Evolutionary conservation across 345 rosid genomes (phyloP).

Genomic region (Camelina hispida): DNA sequence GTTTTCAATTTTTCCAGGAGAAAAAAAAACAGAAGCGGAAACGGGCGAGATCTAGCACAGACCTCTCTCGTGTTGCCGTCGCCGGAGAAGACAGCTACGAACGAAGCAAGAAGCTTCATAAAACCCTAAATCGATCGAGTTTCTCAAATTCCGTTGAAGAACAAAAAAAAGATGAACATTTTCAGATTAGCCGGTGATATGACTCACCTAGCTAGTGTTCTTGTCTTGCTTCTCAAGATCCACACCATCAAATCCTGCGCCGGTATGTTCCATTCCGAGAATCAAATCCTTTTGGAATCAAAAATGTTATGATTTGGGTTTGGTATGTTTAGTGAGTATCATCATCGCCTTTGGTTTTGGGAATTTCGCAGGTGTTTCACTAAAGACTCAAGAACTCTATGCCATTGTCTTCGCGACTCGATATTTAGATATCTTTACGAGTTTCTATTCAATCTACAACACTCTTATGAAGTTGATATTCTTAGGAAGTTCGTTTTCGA

Average conservation of each 20-base stretch:
- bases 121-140: not conserved
- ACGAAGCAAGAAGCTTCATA: not conserved
- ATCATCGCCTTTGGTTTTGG: not conserved
- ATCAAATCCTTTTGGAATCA: not conserved
- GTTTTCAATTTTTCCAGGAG: not conserved
- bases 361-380: constrained; percentile 63
- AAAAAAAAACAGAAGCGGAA: not conserved
- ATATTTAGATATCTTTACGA: constrained; percentile 74
- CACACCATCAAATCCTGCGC: constrained; percentile 80
- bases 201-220: constrained; percentile 76
- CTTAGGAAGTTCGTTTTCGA: constrained; percentile 54
- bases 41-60: constrained; percentile 28
- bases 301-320: not conserved
- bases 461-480: constrained; percentile 58
- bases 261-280: constrained; percentile 40
- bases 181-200: constrained; percentile 77
- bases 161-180: constrained; percentile 52
- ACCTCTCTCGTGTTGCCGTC: not conserved
- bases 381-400: constrained; percentile 90
- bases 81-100: constrained; percentile 7
- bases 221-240: constrained; percentile 78
- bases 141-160: not conserved
- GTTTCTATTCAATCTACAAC: constrained; percentile 64
- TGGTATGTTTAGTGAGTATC: not conserved
- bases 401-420: constrained; percentile 73